Evolutionary conservation across 139 green algal genomes (phyloP).

Genomic region (Coccomyxa sp.): DNA sequence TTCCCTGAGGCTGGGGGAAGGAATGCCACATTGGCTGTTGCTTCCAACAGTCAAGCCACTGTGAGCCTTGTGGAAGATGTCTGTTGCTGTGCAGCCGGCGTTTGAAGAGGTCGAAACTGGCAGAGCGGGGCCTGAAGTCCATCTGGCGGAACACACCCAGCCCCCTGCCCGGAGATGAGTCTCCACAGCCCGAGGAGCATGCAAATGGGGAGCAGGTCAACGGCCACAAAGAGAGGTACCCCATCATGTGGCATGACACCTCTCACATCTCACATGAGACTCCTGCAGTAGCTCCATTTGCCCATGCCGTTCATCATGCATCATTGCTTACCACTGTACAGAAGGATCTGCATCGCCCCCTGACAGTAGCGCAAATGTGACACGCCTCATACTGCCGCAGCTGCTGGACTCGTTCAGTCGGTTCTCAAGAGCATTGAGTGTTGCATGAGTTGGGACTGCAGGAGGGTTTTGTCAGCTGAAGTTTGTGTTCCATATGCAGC

Average conservation of each 20-base stretch:
- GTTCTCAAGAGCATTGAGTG: no score
- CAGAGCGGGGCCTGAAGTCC: conserved; percentile 42
- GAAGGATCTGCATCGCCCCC: no score
- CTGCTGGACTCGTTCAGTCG: no score
- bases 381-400: no score
- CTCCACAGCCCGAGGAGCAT: not conserved
- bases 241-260: not conserved
- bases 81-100: conserved; percentile 47
- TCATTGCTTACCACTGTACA: no score
- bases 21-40: not conserved
- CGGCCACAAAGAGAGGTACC: not conserved
- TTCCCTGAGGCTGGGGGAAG: not conserved
- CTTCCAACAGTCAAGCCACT: not conserved
- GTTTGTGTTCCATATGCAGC: no score
- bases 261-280: no score
- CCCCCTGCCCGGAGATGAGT: conserved; percentile 35
- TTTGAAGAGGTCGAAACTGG: conserved; percentile 63
- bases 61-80: not conserved
- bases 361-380: no score
- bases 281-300: not conserved
- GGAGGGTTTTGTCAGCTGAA: no score
- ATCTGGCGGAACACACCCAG: conserved; percentile 72
- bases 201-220: not conserved
- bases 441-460: no score
- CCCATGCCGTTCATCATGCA: not conserved